Conservation (phyloP, 148 eudicot genomes). For the Arbutus unedo region DNA sequence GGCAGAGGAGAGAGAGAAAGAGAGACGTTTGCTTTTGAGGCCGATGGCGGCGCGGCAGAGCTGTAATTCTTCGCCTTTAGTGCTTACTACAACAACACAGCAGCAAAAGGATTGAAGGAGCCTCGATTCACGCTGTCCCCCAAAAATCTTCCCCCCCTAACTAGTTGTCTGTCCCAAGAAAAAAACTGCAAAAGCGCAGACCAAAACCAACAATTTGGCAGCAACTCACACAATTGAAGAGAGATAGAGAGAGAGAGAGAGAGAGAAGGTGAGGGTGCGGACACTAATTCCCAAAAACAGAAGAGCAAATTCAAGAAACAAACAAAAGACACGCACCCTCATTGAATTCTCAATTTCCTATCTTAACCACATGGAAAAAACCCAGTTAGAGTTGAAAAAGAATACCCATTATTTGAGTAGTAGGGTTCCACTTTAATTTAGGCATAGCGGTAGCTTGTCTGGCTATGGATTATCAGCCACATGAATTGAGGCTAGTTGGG, state of each 20-base stretch:
- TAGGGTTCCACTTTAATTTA: slow-evolving; percentile 18
- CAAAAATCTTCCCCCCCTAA: not conserved
- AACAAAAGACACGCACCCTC: not conserved
- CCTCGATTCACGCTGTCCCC: slow-evolving; percentile 20
- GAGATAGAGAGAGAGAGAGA: slow-evolving; percentile 12
- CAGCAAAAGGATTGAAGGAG: slow-evolving; percentile 16
- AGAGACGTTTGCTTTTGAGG: slow-evolving; percentile 17
- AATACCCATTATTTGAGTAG: not conserved
- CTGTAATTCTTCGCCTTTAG: slow-evolving; percentile 40
- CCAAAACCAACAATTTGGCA: not conserved
- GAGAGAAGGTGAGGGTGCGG: not conserved
- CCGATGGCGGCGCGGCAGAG: slow-evolving; percentile 71
- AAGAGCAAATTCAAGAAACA: not conserved
- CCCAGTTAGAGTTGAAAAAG: not conserved
- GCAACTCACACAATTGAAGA: not conserved
- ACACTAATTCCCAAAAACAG: not conserved
- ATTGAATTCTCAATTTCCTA: not conserved
- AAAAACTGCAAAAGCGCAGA: not conserved
- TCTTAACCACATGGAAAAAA: not conserved
- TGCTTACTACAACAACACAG: slow-evolving; percentile 22
- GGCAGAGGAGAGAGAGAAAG: not conserved
- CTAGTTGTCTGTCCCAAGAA: slow-evolving; percentile 11
- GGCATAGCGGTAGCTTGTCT: not conserved
- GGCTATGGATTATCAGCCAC: slow-evolving; percentile 27
- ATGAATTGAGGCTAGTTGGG: slow-evolving; percentile 17